phyloP scores from a whole-genome alignment of 768 basidiomycete species.

The Tylopilus subfusipes region DNA sequence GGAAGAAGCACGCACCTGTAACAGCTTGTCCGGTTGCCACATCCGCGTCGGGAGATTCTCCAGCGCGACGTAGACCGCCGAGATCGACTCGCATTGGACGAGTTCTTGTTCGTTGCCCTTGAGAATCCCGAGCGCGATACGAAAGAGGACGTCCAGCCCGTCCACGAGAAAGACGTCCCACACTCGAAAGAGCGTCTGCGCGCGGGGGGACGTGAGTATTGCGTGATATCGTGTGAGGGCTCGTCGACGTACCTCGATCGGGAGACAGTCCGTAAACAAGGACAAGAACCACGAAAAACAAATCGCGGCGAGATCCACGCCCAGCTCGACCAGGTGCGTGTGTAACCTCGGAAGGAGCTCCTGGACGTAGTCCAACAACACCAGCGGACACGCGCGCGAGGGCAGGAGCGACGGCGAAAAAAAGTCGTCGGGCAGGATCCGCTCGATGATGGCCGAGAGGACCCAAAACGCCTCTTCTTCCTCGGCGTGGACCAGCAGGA shows the following conservation, averaged over 20 bases:
- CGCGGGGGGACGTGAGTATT: background rate
- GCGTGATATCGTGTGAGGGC: background rate
- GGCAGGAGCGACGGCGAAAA: constrained; percentile 90
- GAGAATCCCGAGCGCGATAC: constrained; percentile 85
- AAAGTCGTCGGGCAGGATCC: constrained; percentile 86
- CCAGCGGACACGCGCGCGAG: constrained; percentile 90
- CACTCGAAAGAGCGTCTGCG: constrained; percentile 85
- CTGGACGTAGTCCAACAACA: constrained; percentile 83
- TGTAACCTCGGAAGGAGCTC: constrained; percentile 73
- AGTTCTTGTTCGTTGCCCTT: constrained; percentile 82
- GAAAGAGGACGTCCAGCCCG: constrained; percentile 86
- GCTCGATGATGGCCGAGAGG: constrained; percentile 83
- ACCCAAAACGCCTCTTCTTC: constrained; percentile 99
- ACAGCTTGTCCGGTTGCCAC: constrained; percentile 89
- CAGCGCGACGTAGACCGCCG: constrained; percentile 84
- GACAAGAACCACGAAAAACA: constrained; percentile 99
- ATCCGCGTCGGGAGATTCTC: constrained; percentile 88
- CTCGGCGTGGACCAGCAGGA: constrained; percentile 87
- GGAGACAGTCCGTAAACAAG: constrained; percentile 92
- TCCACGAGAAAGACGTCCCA: constrained; percentile 97
- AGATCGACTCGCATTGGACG: constrained; percentile 76
- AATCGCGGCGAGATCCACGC: constrained; percentile 88
- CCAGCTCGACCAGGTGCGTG: constrained; percentile 70
- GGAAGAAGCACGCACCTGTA: constrained; percentile 58
- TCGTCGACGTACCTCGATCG: constrained; percentile 70